phyloP scores from a whole-genome alignment of 2,329 filamentous ascomycete species.

The Penicillium verrucosum region DNA sequence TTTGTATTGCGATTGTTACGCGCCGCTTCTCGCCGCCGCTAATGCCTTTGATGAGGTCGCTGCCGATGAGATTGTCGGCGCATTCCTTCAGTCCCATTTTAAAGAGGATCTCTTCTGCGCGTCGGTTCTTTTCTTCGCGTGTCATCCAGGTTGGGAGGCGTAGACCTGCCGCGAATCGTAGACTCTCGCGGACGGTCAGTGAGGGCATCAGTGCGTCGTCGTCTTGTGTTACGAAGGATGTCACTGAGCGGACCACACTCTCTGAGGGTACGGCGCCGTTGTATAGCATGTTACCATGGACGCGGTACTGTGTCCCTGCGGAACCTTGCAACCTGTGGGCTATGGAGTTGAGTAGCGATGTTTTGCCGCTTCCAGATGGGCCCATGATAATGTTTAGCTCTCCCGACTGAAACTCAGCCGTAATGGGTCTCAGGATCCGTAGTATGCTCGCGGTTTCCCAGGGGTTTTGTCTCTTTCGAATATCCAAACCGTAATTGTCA shows the following conservation, averaged over 20 bases:
- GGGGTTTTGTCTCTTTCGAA: constrained; percentile 59
- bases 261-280: constrained; percentile 67
- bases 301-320: constrained; percentile 59
- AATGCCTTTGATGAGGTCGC: constrained; percentile 71
- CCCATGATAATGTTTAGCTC: constrained; percentile 76
- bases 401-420: constrained; percentile 64
- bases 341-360: constrained; percentile 70
- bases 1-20: constrained; percentile 73
- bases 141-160: constrained; percentile 69
- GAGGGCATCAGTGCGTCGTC: constrained; percentile 72
- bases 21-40: constrained; percentile 76
- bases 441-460: constrained; percentile 44
- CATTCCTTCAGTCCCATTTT: constrained; percentile 78
- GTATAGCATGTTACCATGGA: constrained; percentile 63
- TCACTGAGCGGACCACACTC: constrained; percentile 67
- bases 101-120: constrained; percentile 68
- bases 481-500: constrained; percentile 60
- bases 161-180: constrained; percentile 67
- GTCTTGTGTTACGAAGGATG: constrained; percentile 75
- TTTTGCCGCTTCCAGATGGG: constrained; percentile 74
- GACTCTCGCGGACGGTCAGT: constrained; percentile 71
- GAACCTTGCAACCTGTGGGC: constrained; percentile 64
- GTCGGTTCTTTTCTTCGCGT: constrained; percentile 61
- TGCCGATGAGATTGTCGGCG: constrained; percentile 70
- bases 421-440: constrained; percentile 64